Base-by-base conservation (phyloP, 1,284 basidiomycete species). In the Ganoderma lucidum region DNA sequence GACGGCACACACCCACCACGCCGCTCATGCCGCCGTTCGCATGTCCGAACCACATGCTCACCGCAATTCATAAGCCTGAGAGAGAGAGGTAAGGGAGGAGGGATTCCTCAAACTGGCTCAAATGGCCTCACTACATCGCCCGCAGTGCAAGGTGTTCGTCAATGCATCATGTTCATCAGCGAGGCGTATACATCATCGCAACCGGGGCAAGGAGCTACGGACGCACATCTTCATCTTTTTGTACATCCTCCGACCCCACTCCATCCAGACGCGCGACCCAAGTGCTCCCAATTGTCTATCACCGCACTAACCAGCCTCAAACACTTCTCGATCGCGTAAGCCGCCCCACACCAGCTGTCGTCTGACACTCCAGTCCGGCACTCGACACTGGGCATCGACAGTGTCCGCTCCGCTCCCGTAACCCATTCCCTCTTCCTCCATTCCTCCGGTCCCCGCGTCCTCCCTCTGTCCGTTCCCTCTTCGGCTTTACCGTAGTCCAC, bases 401-500 rank as follows among this genome's bases (percentile, higher is more conserved):
- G 23, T 1, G 23, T 37, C 37, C 37, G 1, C 37, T 55, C 53
- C 30, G 32, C 32, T 56, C 53, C 30, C 14, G 35, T 28, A 23
- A 12, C 28, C 10, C 28, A 6, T 4, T 56, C 32, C 30, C 30
- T 15, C 28, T 32, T 12, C 28, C 23, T 19, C 23, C 48, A 28
- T 51, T 12, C 48, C 35, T 56, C 53, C 14, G 28, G 6, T 32
- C 53, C 3, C 12, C 39, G 17, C 55, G 35, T 55, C 59, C 42
- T 59, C 48, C 23, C 23, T 51, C 17, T 19, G 45, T 32, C 45
- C 30, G 10, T 23, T 28, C 48, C n/a, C 28, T 3, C 53, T 35
- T 53, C 19, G n/a, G 69, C 8, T n/a, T n/a, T 1, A 15, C n/a
- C 58, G 35, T 39, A 69, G n/a, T 68, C 69, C 65, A 71, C 75